Base-by-base conservation (phyloP, 768 basidiomycete species). In the Astraeus odoratus region DNA sequence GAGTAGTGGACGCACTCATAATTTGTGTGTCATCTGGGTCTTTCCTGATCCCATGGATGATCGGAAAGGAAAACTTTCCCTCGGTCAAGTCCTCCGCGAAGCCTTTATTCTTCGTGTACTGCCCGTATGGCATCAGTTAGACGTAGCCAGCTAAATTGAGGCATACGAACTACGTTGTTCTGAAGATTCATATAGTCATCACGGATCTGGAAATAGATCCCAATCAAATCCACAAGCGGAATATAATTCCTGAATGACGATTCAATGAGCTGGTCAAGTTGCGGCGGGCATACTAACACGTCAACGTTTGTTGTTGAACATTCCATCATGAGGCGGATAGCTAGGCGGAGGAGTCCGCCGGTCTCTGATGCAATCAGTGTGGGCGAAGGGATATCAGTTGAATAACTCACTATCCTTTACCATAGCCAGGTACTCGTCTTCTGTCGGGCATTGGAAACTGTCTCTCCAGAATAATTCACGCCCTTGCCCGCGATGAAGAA, bases 51-150 rank as follows among this genome's bases (percentile, higher is more conserved):
- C 86, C 82, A 61, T 97, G 95, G 1, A 98, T 83, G 25, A 97
- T 74, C 0, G 93, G 94, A 67, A 98, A 98, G 3, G 90, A 94
- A 70, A 98, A 98, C 63, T 98, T 98, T 6, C 95, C 95, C 67
- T 97, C 95, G 0, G 89, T 85, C 12, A 98, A 71, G 59, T 98
- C 95, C 64, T 98, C 94, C 0, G 87, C 88, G 61, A 89, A 95
- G 2, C 86, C 86, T 59, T 89, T 89, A 60, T 84, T 87, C 34
- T 77, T 76, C 2, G 81, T 70, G 57, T 97, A 97, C 90, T 95
- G 37, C 8, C 23, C 31, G 20, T n/a, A 18, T n/a, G 37, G 25
- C 19, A 13, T 37, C 15, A 44, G 25, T 19, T 26, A 7, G 13
- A 26, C 26, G 10, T 22, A 24, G 23, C 16, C 10, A 4, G 25